A percentile compares a stretch with the other conserved stretches of the same genome.
phyloP scores from a whole-genome alignment of 148 eudicot genomes.

The Cornus controversa region DNA sequence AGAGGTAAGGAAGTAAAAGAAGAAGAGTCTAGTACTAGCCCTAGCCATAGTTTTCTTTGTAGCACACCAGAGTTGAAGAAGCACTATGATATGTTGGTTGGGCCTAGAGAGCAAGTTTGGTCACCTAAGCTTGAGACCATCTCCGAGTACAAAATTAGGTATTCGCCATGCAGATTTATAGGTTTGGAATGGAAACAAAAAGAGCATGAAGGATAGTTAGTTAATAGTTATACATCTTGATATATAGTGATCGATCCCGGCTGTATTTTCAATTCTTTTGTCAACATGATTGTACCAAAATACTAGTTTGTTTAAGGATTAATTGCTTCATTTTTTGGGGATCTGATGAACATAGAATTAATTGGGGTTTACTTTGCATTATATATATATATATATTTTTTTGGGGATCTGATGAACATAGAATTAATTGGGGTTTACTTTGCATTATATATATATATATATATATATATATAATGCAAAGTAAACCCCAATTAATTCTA shows the following conservation, averaged over 20 bases:
- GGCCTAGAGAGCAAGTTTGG: constrained; percentile 59
- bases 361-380: too few relatives aligned
- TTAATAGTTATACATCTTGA: too few relatives aligned
- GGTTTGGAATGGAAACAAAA: constrained; percentile 53
- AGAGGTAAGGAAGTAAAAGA: constrained; percentile 16
- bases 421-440: too few relatives aligned
- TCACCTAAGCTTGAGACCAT: constrained; percentile 79
- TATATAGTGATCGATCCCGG: neutral
- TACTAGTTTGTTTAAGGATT: neutral
- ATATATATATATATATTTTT: too few relatives aligned
- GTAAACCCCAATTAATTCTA: too few relatives aligned
- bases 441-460: too few relatives aligned
- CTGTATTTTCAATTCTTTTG: neutral
- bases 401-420: too few relatives aligned
- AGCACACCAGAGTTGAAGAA: constrained; percentile 84
- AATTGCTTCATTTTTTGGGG: too few relatives aligned
- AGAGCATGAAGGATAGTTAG: constrained; percentile 17
- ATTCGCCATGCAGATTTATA: constrained; percentile 55
- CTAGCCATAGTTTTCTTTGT: constrained; percentile 33
- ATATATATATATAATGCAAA: too few relatives aligned
- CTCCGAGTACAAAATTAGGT: constrained; percentile 53
- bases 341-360: too few relatives aligned
- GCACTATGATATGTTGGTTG: constrained; percentile 65
- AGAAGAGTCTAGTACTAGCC: neutral
- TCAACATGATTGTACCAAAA: neutral